phyloP scores from a whole-genome alignment of 805 yeast genomes.

The Zygosaccharomyces bisporus region DNA sequence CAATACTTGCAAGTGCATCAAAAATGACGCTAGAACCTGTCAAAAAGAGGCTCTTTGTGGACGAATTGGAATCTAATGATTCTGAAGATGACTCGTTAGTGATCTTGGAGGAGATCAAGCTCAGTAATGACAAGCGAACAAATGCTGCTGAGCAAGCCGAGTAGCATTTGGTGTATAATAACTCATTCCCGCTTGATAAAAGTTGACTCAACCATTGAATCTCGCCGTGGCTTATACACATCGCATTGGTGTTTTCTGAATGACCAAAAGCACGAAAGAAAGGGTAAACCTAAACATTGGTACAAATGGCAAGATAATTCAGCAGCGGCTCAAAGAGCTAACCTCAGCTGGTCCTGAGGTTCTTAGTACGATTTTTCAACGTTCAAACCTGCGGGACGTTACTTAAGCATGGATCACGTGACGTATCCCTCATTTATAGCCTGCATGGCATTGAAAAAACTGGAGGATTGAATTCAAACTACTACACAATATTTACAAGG shows the following conservation, averaged over 20 bases:
- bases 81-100: slow-evolving; percentile 20
- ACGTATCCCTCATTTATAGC: not conserved
- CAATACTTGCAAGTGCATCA: not conserved
- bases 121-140: not conserved
- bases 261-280: too few species aligned
- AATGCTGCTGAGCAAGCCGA: too few species aligned
- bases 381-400: not conserved
- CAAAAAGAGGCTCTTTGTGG: slow-evolving; percentile 26
- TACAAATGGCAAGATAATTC: too few species aligned
- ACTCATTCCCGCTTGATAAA: not conserved
- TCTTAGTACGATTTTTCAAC: too few species aligned
- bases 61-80: slow-evolving; percentile 12
- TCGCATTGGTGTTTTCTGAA: too few species aligned
- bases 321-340: too few species aligned
- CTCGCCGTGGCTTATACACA: too few species aligned
- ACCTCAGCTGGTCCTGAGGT: too few species aligned
- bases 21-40: slow-evolving; percentile 10
- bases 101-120: slow-evolving; percentile 17
- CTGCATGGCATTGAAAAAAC: not conserved
- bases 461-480: too few species aligned
- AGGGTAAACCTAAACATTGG: too few species aligned
- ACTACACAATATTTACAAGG: too few species aligned
- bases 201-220: not conserved
- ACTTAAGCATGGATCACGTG: not conserved
- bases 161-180: not conserved